These are phyloP conservation scores for Coemansia sp. DNA, from an alignment of 192 early-diverging fungal species.

Conservation along the genomic window DNA sequence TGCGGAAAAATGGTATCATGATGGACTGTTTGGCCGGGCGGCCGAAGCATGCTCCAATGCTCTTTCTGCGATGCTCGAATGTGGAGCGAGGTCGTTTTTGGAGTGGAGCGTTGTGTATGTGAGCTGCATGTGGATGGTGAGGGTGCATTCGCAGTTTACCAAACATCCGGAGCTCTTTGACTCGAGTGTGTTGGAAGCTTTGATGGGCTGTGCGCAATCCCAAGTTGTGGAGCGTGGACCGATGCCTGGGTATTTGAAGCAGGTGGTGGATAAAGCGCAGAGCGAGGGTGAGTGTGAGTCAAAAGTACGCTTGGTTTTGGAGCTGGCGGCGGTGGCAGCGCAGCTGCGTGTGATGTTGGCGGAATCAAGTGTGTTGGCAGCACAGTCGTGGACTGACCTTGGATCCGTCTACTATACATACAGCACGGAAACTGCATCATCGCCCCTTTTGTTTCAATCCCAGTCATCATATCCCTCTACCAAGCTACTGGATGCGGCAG, in stretches of 20 bases:
- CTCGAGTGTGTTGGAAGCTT: not conserved
- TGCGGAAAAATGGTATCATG: constrained; percentile 26
- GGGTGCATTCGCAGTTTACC: constrained; percentile 10
- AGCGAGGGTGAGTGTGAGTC: constrained; percentile 2
- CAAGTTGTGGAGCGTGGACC: not conserved
- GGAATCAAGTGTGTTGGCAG: constrained; percentile 15
- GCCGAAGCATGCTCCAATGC: constrained; percentile 51
- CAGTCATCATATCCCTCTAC: not conserved
- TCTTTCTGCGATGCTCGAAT: not conserved
- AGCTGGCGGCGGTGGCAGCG: constrained; percentile 22
- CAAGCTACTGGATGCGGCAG: constrained; percentile 29
- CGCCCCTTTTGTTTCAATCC: not conserved
- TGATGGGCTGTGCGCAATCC: constrained; percentile 2
- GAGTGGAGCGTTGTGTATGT: constrained; percentile 64
- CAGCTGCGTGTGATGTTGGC: constrained; percentile 25
- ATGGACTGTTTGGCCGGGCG: constrained; percentile 66
- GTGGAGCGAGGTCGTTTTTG: constrained; percentile 27
- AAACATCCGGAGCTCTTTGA: constrained; percentile 4
- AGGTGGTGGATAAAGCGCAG: constrained; percentile 6
- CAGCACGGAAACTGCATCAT: not conserved
- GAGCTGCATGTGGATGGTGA: constrained; percentile 51
- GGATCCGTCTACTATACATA: constrained; percentile 26
- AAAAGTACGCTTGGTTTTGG: constrained; percentile 9
- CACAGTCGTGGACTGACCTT: constrained; percentile 41
- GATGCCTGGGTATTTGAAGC: constrained; percentile 17